These are phyloP conservation scores for Somion occarium DNA, from an alignment of 1,284 basidiomycete species.

Conservation along the genomic window DNA sequence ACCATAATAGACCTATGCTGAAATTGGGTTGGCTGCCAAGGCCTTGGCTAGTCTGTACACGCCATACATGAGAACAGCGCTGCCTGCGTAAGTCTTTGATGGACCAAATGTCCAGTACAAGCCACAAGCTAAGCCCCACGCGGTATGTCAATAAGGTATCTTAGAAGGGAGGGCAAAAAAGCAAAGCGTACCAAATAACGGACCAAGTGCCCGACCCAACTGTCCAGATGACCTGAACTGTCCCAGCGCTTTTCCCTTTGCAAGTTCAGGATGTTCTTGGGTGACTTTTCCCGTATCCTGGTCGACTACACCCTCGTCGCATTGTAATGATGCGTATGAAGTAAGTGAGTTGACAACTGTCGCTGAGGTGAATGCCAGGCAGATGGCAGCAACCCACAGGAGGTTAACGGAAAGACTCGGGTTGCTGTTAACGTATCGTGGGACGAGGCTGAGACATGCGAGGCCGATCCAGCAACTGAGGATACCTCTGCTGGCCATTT, in stretches of 20 bases:
- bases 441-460: conserved; percentile 63
- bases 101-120: conserved; percentile 89
- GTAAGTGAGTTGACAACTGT: conserved; percentile 90
- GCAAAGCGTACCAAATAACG: conserved; percentile 62
- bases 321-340: conserved; percentile 80
- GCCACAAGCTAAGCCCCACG: conserved; percentile 54
- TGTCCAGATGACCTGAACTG: conserved; percentile 85
- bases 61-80: conserved; percentile 60
- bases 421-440: conserved; percentile 43
- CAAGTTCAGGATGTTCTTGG: conserved; percentile 58
- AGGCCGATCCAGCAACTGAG: conserved; percentile 67
- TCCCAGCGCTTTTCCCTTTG: conserved; percentile 83
- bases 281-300: conserved; percentile 49
- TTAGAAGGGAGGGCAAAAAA: no score
- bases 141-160: conserved; percentile 9
- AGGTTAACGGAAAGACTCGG: conserved; percentile 48
- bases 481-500: conserved; percentile 77
- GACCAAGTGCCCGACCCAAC: conserved; percentile 85
- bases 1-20: no score
- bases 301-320: conserved; percentile 63
- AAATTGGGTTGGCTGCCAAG: background rate
- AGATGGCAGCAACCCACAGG: conserved; percentile 72
- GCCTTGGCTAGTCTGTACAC: conserved; percentile 29
- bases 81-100: conserved; percentile 64
- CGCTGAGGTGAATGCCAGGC: conserved; percentile 85